phyloP scores from a whole-genome alignment of 2,329 filamentous ascomycete genomes.

The Ophiobolus disseminans region DNA sequence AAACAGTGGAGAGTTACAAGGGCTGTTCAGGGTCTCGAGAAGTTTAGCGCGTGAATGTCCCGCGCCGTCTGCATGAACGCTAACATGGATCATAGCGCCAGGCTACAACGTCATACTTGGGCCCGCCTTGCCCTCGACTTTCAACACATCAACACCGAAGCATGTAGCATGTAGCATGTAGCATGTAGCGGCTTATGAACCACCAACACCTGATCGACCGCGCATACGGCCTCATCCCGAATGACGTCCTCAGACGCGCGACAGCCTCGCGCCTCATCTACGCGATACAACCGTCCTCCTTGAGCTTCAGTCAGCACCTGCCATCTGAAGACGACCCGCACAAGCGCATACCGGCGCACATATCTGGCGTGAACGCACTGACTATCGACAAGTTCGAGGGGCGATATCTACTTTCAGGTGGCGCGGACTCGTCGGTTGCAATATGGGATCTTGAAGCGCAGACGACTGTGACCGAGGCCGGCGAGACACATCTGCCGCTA shows the following conservation, averaged over 20 bases:
- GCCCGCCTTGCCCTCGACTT: neutral
- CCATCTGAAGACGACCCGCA: conserved; percentile 44
- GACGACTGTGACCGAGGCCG: conserved; percentile 19
- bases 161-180: too few species aligned
- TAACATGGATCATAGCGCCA: conserved; percentile 13
- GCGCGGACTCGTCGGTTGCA: conserved; percentile 82
- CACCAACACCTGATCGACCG: conserved; percentile 73
- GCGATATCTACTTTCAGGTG: conserved; percentile 80
- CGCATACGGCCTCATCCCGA: conserved; percentile 68
- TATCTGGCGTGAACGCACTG: conserved; percentile 78
- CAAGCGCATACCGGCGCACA: conserved; percentile 67
- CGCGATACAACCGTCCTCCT: conserved; percentile 70
- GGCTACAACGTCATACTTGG: conserved; percentile 25
- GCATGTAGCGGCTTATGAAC: conserved; percentile 49
- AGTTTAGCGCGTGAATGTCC: conserved; percentile 14
- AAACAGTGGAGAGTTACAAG: too few species aligned
- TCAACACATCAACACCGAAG: conserved; percentile 26
- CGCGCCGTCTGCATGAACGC: conserved; percentile 10
- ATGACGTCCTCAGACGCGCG: conserved; percentile 69
- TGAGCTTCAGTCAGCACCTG: conserved; percentile 73
- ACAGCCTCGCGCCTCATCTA: conserved; percentile 71
- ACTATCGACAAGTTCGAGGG: conserved; percentile 84
- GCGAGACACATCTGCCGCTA: conserved; percentile 34
- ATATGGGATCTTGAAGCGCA: conserved; percentile 80
- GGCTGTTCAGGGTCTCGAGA: conserved; percentile 8